Percentiles rank a stretch among this genome's conserved stretches.
These are phyloP conservation scores for Digitaria exilis DNA, from an alignment of 202 grass and related monocot species.

Conservation along the genomic window DNA sequence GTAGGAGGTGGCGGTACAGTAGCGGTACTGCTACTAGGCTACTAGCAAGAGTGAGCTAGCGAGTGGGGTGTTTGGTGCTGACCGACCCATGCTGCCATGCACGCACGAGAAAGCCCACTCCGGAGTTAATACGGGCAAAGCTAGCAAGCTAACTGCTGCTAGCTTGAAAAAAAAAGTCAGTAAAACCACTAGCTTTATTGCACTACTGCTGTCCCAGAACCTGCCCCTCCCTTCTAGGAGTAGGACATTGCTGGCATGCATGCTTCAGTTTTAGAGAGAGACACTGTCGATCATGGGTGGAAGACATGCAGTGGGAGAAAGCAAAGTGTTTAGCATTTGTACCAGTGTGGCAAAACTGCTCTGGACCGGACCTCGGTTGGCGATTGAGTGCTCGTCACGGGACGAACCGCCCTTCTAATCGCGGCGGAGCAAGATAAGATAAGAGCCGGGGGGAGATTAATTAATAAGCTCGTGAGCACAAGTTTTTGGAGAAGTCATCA, in stretches of 20 bases:
- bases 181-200: constrained; percentile 52
- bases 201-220: constrained; percentile 15
- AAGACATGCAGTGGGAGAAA: neutral
- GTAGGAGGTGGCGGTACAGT: neutral
- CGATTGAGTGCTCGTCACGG: constrained; percentile 9
- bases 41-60: neutral
- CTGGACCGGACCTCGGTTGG: neutral
- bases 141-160: neutral
- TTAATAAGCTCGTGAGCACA: neutral
- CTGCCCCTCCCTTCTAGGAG: neutral
- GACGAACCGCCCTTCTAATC: constrained; percentile 16
- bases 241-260: neutral
- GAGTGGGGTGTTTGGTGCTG: constrained; percentile 33
- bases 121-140: constrained; percentile 18
- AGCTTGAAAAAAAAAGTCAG: constrained; percentile 36
- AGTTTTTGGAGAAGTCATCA: neutral
- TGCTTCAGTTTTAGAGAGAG: neutral
- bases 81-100: neutral
- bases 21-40: neutral
- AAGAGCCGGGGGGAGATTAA: neutral
- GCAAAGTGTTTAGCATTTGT: too few relatives aligned
- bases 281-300: neutral
- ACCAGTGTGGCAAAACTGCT: neutral
- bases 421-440: constrained; percentile 4
- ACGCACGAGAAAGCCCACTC: constrained; percentile 48